Conservation (phyloP, 75 land plant genomes). For the Selaginella tamariscina region DNA sequence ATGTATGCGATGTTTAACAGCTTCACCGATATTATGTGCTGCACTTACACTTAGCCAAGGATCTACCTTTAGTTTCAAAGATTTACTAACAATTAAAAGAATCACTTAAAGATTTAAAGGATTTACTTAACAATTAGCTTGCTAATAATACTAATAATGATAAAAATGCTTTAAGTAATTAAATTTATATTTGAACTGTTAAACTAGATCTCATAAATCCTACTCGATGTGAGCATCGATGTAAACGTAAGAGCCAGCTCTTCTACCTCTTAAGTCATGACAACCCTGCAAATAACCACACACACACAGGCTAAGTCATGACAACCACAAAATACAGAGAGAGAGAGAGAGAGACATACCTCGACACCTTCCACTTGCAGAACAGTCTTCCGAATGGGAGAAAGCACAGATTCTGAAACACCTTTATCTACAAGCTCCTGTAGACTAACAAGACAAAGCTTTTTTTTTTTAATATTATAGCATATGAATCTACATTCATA, state of each 20-base stretch:
- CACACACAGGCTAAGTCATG: too few species aligned
- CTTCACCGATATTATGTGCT: slow-evolving; percentile 83
- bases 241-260: slow-evolving; percentile 68
- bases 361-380: slow-evolving; percentile 63
- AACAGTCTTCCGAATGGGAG: slow-evolving; percentile 52
- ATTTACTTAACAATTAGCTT: too few species aligned
- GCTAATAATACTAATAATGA: too few species aligned
- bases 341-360: too few species aligned
- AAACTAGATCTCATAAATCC: too few species aligned
- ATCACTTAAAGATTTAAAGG: too few species aligned
- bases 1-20: slow-evolving; percentile 54
- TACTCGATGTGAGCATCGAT: slow-evolving; percentile 92
- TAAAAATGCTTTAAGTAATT: too few species aligned
- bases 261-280: slow-evolving; percentile 77
- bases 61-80: slow-evolving; percentile 51
- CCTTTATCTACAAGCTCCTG: slow-evolving; percentile 88
- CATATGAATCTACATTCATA: too few species aligned
- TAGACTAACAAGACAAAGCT: slow-evolving; percentile 34
- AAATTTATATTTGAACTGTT: too few species aligned
- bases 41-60: slow-evolving; percentile 89
- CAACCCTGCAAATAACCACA: slow-evolving; percentile 69
- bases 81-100: too few species aligned
- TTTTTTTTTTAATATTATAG: too few species aligned
- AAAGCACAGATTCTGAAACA: slow-evolving; percentile 41
- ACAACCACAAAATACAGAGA: slow-evolving; percentile 16